These are phyloP conservation scores for Galeopsis tetrahit DNA, from an alignment of 257 asterid genomes.

Conservation along the genomic window DNA sequence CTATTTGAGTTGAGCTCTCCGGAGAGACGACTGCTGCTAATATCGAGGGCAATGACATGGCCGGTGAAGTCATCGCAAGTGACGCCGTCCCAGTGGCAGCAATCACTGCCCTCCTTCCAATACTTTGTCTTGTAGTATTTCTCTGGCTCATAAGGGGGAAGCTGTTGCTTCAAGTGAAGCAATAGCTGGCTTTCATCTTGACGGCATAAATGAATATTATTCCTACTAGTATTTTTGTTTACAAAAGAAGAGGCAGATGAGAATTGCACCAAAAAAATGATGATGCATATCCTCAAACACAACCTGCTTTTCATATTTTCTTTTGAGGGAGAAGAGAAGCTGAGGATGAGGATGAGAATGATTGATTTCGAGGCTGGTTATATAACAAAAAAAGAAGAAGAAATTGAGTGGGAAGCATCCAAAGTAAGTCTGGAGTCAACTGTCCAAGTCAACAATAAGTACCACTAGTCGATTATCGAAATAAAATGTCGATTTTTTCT, in stretches of 20 bases:
- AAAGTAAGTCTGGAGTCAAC: no score
- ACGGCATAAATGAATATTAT: background rate
- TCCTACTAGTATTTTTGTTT: no score
- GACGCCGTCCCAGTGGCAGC: slow-evolving; percentile 7
- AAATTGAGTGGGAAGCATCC: no score
- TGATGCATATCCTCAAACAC: background rate
- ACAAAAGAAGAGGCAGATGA: background rate
- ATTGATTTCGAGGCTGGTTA: no score
- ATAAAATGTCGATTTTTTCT: no score
- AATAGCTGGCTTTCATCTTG: background rate
- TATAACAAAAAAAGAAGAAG: no score
- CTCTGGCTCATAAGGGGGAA: background rate
- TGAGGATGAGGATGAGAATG: no score
- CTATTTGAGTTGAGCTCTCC: background rate
- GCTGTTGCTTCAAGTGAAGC: background rate
- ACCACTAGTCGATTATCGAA: no score
- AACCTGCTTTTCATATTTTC: background rate
- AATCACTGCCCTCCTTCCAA: background rate
- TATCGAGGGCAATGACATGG: background rate
- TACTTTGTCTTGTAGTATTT: background rate
- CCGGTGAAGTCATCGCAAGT: background rate
- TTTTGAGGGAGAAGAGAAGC: no score
- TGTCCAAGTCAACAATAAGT: no score
- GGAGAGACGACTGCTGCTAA: background rate
- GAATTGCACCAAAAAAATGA: background rate